Evolutionary conservation across 768 basidiomycete species (phyloP).

Genomic region (Sporobolomyces roseus): DNA sequence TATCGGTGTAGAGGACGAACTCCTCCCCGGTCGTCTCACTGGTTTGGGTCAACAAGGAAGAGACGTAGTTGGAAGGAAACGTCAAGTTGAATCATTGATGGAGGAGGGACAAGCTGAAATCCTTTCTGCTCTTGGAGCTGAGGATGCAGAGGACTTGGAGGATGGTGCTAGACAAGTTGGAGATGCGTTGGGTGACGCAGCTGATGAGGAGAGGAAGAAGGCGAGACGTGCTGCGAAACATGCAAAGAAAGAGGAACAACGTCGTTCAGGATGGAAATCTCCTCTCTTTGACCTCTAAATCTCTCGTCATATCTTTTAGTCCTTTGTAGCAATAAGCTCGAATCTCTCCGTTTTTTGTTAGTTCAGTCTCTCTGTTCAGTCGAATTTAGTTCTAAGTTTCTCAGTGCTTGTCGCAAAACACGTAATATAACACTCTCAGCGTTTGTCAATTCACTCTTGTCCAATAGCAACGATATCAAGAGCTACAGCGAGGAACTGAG

Average conservation of each 20-base stretch:
- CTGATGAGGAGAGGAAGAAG: slow-evolving; percentile 46
- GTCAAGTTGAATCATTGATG: slow-evolving; percentile 46
- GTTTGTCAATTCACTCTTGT: too few species aligned
- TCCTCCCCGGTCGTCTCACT: slow-evolving; percentile 29
- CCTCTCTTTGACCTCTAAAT: slow-evolving; percentile 29
- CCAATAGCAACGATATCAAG: too few species aligned
- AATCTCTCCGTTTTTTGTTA: background rate
- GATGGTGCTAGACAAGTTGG: slow-evolving; percentile 36
- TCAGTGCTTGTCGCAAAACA: too few species aligned
- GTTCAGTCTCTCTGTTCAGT: background rate
- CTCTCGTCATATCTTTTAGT: background rate
- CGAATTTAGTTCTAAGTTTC: too few species aligned
- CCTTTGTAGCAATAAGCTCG: too few species aligned
- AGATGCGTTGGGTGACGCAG: slow-evolving; percentile 45
- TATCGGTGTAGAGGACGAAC: slow-evolving; percentile 51
- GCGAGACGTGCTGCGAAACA: slow-evolving; percentile 24
- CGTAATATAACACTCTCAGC: too few species aligned
- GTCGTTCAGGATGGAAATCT: slow-evolving; percentile 26
- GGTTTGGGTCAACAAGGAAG: slow-evolving; percentile 43
- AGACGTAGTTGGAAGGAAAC: slow-evolving; percentile 45
- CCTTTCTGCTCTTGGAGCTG: slow-evolving; percentile 46
- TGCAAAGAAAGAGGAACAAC: slow-evolving; percentile 24
- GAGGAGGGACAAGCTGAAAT: slow-evolving; percentile 42
- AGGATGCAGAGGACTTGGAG: slow-evolving; percentile 44
- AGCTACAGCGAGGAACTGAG: too few species aligned